phyloP scores from a whole-genome alignment of 2,329 filamentous ascomycete genomes.

The Bipolaris victoriae region DNA sequence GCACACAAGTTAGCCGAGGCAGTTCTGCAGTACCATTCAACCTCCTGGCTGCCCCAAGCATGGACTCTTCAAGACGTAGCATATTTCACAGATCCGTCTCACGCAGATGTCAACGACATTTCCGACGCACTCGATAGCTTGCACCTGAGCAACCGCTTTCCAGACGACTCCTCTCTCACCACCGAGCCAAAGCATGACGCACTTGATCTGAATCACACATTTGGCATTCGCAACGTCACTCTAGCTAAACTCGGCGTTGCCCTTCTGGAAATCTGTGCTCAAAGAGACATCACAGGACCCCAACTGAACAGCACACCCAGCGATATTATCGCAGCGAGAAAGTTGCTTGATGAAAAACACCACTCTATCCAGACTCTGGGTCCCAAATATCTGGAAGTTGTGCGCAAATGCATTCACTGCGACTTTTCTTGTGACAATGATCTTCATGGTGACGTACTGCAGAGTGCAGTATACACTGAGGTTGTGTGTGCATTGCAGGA shows the following conservation, averaged over 20 bases:
- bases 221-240: background rate
- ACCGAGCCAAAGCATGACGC: background rate
- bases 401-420: background rate
- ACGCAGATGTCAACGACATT: background rate
- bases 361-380: background rate
- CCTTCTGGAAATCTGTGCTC: background rate
- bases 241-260: background rate
- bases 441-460: background rate
- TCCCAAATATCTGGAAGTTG: background rate
- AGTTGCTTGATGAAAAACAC: background rate
- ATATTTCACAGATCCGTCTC: constrained; percentile 13
- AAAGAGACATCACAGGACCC: background rate
- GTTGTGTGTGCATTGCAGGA: constrained; percentile 2
- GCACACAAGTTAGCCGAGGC: constrained; percentile 17
- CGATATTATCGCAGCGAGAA: background rate
- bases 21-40: constrained; percentile 20
- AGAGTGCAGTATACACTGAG: constrained; percentile 1
- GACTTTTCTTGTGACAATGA: constrained; percentile 3
- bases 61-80: constrained; percentile 22
- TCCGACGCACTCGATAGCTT: background rate
- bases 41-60: constrained; percentile 18
- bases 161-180: background rate
- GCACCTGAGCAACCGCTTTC: constrained; percentile 1
- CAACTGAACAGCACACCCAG: background rate
- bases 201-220: background rate